A percentile compares a stretch with the other conserved stretches of the same genome.
Evolutionary conservation across 2,329 filamentous ascomycete genomes (phyloP).

Genomic region (Orbilia brochopaga): DNA sequence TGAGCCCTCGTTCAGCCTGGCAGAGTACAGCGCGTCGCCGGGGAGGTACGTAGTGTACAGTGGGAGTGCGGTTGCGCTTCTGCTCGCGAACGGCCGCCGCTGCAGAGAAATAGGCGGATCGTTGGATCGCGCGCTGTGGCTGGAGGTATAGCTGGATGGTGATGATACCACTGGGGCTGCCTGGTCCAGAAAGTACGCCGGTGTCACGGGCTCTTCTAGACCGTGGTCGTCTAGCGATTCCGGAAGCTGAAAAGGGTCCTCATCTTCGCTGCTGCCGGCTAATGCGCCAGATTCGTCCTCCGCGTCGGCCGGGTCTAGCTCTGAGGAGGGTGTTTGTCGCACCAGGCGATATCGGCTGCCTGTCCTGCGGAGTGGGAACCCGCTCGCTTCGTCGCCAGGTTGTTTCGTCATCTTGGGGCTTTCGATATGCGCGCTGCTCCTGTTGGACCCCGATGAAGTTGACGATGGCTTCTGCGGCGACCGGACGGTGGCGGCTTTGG

Average conservation of each 20-base stretch:
- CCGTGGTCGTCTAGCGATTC: slow-evolving; percentile 29
- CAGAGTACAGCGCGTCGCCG: slow-evolving; percentile 24
- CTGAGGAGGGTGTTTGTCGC: slow-evolving; percentile 42
- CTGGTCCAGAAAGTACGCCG: slow-evolving; percentile 17
- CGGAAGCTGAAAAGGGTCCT: slow-evolving; percentile 36
- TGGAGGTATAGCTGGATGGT: neutral
- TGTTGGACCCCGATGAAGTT: slow-evolving; percentile 16
- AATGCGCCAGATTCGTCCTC: slow-evolving; percentile 49
- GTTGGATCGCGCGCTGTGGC: neutral
- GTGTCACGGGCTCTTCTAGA: neutral
- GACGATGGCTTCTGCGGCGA: slow-evolving; percentile 41
- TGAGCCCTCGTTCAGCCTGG: slow-evolving; percentile 18
- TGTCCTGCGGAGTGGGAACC: slow-evolving; percentile 22
- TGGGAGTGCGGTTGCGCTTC: slow-evolving; percentile 33
- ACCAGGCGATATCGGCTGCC: slow-evolving; percentile 39
- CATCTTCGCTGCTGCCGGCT: slow-evolving; percentile 47
- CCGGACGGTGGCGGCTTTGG: slow-evolving; percentile 15
- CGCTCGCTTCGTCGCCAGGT: slow-evolving; percentile 8
- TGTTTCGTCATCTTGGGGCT: slow-evolving; percentile 16
- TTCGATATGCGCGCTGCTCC: slow-evolving; percentile 8
- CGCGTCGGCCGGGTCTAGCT: slow-evolving; percentile 50
- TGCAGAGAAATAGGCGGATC: slow-evolving; percentile 32
- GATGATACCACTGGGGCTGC: slow-evolving; percentile 10
- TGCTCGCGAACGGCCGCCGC: slow-evolving; percentile 25
- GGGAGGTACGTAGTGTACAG: slow-evolving; percentile 34